phyloP scores from a whole-genome alignment of 768 basidiomycete species.

The Lactarius psammicola region DNA sequence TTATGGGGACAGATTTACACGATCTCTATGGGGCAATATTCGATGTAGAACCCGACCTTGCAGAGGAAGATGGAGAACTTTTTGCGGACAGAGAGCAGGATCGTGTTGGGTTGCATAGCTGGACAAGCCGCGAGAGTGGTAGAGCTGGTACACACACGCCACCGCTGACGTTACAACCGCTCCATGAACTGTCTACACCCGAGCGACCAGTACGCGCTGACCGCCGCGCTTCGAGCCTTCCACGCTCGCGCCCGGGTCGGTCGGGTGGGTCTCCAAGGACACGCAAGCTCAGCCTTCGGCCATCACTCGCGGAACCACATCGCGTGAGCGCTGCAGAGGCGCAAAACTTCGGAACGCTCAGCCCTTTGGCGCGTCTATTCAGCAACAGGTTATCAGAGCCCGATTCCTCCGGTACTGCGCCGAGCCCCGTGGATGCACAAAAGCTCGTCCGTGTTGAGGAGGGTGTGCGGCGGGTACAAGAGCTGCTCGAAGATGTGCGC shows the following conservation, averaged over 20 bases:
- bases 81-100: conserved; percentile 52
- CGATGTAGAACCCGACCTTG: conserved; percentile 54
- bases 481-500: conserved; percentile 59
- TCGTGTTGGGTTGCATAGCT: conserved; percentile 28
- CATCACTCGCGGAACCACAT: conserved; percentile 25
- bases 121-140: conserved; percentile 22
- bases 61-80: conserved; percentile 38
- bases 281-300: conserved; percentile 33
- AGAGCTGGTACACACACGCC: conserved; percentile 13
- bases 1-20: conserved; percentile 66
- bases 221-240: conserved; percentile 29
- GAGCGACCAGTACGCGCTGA: conserved; percentile 4
- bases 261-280: conserved; percentile 32
- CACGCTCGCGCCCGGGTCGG: conserved; percentile 28
- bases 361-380: conserved; percentile 54
- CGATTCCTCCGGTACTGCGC: conserved; percentile 21
- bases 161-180: background rate
- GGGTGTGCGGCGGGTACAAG: conserved; percentile 55
- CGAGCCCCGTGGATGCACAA: conserved; percentile 29
- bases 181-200: conserved; percentile 9
- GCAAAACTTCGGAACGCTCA: conserved; percentile 35
- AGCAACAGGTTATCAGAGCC: conserved; percentile 23
- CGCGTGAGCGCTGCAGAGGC: conserved; percentile 32
- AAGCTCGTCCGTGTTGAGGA: conserved; percentile 42
- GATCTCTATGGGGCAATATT: conserved; percentile 80